These are phyloP conservation scores for Whalleya microplaca DNA, from an alignment of 2,329 filamentous ascomycete genomes.

Conservation along the genomic window DNA sequence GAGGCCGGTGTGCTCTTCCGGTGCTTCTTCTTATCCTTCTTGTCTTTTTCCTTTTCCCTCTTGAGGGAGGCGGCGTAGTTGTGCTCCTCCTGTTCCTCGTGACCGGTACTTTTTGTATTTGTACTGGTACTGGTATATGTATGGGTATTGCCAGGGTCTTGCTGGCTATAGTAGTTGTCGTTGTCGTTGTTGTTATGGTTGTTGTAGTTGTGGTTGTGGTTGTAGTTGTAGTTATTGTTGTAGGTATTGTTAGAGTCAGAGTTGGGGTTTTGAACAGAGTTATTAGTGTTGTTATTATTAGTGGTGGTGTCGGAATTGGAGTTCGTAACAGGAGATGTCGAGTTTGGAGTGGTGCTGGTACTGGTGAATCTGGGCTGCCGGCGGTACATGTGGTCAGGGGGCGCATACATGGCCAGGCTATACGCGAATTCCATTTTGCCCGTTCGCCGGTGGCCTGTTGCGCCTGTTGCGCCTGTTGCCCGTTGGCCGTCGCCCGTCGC, in stretches of 20 bases:
- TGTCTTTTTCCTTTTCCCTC: conserved; percentile 13
- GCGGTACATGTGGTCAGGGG: conserved; percentile 19
- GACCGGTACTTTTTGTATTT: not conserved
- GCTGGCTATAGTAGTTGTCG: conserved; percentile 1
- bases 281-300: conserved; percentile 11
- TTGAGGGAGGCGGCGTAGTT: not conserved
- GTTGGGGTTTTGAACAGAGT: conserved; percentile 16
- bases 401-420: conserved; percentile 27
- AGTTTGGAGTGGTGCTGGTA: not conserved
- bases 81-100: conserved; percentile 4
- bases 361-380: not conserved
- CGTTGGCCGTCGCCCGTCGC: too few species aligned
- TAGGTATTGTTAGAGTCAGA: conserved; percentile 12
- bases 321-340: conserved; percentile 3
- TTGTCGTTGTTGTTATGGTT: conserved; percentile 2
- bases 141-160: not conserved
- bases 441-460: too few species aligned
- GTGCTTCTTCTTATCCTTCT: conserved; percentile 17
- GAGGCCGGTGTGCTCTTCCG: conserved; percentile 10
- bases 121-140: too few species aligned
- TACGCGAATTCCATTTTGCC: conserved; percentile 31
- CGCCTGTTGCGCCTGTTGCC: too few species aligned
- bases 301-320: conserved; percentile 2
- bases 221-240: conserved; percentile 12
- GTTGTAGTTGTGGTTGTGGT: conserved; percentile 4